Evolutionary conservation across 495 filamentous ascomycete species (phyloP).

Genomic region (Aspergillus baeticus): DNA sequence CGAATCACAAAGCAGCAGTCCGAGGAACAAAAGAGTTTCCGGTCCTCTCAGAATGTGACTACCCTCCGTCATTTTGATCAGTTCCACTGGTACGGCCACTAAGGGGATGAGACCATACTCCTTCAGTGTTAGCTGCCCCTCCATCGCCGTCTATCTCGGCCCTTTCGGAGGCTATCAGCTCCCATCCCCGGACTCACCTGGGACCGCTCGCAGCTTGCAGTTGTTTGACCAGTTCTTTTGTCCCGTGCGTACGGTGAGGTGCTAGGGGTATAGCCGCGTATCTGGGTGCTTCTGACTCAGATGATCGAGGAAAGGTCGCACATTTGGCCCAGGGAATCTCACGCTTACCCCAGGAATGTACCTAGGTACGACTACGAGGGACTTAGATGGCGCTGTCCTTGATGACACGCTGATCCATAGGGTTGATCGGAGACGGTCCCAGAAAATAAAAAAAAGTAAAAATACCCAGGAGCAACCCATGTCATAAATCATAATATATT

Average conservation of each 20-base stretch:
- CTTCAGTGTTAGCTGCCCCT: slow-evolving; percentile 11
- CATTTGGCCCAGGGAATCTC: neutral
- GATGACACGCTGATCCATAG: slow-evolving; percentile 9
- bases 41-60: neutral
- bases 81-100: slow-evolving; percentile 12
- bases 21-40: neutral
- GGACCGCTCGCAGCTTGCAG: neutral
- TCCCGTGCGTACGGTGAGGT: neutral
- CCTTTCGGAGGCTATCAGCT: slow-evolving; percentile 7
- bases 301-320: neutral
- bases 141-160: slow-evolving; percentile 2
- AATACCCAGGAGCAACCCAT: neutral
- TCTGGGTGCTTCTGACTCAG: neutral
- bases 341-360: neutral
- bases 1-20: neutral
- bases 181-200: slow-evolving; percentile 3
- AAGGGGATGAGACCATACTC: slow-evolving; percentile 6
- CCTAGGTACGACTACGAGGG: too few species aligned
- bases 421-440: slow-evolving; percentile 9
- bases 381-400: neutral
- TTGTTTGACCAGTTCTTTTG: neutral
- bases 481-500: neutral
- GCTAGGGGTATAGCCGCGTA: too few species aligned
- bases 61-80: slow-evolving; percentile 2
- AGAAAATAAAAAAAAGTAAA: slow-evolving; percentile 3